Conservation (phyloP, 805 yeast species). For the Saccharomycopsis sp. region DNA sequence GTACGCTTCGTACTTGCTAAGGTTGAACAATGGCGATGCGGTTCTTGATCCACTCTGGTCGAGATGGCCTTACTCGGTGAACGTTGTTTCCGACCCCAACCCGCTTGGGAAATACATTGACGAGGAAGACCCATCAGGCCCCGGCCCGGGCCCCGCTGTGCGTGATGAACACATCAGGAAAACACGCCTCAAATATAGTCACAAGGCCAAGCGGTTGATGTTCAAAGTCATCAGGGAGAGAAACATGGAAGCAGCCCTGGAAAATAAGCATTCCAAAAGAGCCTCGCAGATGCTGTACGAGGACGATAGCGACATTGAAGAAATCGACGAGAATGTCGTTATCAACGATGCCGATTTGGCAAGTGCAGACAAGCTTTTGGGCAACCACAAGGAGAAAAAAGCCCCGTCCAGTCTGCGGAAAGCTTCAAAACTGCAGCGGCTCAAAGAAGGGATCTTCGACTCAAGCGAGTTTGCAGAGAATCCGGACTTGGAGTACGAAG, state of each 20-base stretch:
- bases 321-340: too few relatives aligned
- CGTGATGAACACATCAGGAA: too few relatives aligned
- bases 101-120: slow-evolving; percentile 25
- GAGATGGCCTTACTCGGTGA: slow-evolving; percentile 47
- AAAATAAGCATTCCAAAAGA: neutral
- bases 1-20: slow-evolving; percentile 45
- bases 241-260: neutral
- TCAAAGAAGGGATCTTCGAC: too few relatives aligned
- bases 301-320: slow-evolving; percentile 1
- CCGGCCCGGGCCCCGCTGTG: too few relatives aligned
- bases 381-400: too few relatives aligned
- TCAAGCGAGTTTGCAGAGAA: too few relatives aligned
- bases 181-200: too few relatives aligned
- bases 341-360: too few relatives aligned
- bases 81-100: slow-evolving; percentile 32
- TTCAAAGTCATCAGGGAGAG: neutral
- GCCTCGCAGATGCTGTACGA: slow-evolving; percentile 1
- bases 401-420: too few relatives aligned
- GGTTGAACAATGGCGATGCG: slow-evolving; percentile 30
- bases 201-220: neutral
- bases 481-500: slow-evolving; percentile 11
- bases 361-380: too few relatives aligned
- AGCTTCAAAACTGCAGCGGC: too few relatives aligned
- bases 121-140: slow-evolving; percentile 18
- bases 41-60: slow-evolving; percentile 35